These are phyloP conservation scores for Citrullus amarus DNA, from an alignment of 306 rosid species.

Conservation along the genomic window DNA sequence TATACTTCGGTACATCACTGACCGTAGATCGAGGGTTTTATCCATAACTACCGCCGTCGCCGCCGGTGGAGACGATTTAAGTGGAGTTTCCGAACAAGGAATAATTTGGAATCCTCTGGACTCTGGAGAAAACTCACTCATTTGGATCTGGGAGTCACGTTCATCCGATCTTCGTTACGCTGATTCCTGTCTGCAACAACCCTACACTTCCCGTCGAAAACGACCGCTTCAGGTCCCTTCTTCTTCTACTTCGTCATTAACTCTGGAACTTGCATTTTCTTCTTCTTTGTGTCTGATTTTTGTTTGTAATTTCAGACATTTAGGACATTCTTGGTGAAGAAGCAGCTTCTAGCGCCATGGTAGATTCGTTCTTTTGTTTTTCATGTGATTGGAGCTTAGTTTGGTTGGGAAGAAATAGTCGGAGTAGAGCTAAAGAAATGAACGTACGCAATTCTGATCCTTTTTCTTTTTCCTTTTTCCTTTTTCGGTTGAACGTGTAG, in stretches of 20 bases:
- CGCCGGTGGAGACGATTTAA: not conserved
- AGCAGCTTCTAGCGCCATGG: not conserved
- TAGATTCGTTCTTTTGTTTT: not conserved
- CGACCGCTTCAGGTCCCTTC: not conserved
- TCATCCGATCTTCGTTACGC: not conserved
- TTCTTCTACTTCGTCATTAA: not conserved
- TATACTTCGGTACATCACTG: not conserved
- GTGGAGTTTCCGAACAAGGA: not conserved
- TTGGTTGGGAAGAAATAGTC: conserved; percentile 1
- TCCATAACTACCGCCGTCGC: not conserved
- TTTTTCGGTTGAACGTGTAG: not conserved
- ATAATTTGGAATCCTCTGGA: not conserved
- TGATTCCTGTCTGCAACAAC: not conserved
- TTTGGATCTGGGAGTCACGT: not conserved
- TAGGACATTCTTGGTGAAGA: not conserved
- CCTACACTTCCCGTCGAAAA: not conserved
- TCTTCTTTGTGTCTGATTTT: not conserved
- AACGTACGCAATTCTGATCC: not conserved
- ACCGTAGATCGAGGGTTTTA: conserved; percentile 9
- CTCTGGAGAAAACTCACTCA: not conserved
- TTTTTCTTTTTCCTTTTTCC: not conserved
- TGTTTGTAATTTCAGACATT: not conserved
- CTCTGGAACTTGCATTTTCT: not conserved
- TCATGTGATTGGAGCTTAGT: not conserved
- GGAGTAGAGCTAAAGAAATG: not conserved